phyloP scores from a whole-genome alignment of 768 basidiomycete species.

The Leccinum barrowsii region DNA sequence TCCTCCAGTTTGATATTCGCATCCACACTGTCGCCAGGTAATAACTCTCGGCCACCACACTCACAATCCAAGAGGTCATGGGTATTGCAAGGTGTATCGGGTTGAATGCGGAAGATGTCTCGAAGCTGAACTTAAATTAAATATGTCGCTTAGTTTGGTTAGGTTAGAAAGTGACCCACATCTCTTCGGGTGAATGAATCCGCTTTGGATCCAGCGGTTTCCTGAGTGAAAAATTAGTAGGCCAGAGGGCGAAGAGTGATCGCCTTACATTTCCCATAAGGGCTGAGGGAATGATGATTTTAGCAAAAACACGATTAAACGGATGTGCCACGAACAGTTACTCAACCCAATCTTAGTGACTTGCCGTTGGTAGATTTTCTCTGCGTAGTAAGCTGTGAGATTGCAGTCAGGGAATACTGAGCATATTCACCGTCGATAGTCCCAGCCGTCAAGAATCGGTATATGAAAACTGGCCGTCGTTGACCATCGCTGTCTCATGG shows the following conservation, averaged over 20 bases:
- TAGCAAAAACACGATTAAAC: conserved; percentile 1
- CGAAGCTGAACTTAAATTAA: conserved; percentile 54
- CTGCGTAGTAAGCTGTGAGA: conserved; percentile 34
- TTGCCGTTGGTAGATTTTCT: conserved; percentile 92
- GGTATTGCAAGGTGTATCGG: conserved; percentile 79
- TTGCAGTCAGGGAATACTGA: background rate
- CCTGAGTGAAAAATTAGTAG: conserved; percentile 27
- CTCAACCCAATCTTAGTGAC: conserved; percentile 91
- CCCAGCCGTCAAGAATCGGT: conserved; percentile 80
- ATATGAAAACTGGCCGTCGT: conserved; percentile 86
- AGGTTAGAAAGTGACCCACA: conserved; percentile 40
- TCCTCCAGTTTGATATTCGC: conserved; percentile 21
- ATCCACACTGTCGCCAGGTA: background rate
- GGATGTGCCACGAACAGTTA: conserved; percentile 56
- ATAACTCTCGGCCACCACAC: conserved; percentile 42
- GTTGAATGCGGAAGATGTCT: conserved; percentile 88
- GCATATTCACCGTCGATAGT: conserved; percentile 75
- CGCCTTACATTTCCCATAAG: conserved; percentile 63
- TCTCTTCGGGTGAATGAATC: conserved; percentile 88
- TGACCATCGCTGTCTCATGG: conserved; percentile 76
- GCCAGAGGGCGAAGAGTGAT: background rate
- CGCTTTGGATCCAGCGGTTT: conserved; percentile 56
- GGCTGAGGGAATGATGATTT: conserved; percentile 38
- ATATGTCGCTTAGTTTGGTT: background rate
- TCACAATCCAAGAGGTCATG: conserved; percentile 87